Percentiles rank a stretch among this genome's conserved stretches.
These are phyloP conservation scores for Hypocrella siamensis DNA, from an alignment of 2,329 filamentous ascomycete genomes.

Conservation along the genomic window DNA sequence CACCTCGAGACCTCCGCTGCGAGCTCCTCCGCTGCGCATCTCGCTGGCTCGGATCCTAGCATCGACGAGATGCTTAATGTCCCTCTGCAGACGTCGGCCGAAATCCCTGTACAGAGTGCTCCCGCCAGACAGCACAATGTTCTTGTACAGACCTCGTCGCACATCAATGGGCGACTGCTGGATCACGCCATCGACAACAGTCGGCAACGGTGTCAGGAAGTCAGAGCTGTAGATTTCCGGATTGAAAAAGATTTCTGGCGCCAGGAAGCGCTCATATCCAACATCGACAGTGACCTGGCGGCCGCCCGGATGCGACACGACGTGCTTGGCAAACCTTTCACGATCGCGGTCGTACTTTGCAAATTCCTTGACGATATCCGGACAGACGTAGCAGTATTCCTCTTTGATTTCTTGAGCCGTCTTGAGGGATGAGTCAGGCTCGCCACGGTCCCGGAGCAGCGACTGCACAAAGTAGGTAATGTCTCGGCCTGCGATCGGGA, in stretches of 20 bases:
- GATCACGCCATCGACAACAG: constrained; percentile 90
- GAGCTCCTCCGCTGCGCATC: constrained; percentile 77
- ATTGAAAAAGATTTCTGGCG: constrained; percentile 99
- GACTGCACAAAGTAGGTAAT: constrained; percentile 99
- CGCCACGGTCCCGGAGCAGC: constrained; percentile 84
- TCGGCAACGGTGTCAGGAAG: constrained; percentile 87
- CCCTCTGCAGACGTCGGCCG: constrained; percentile 83
- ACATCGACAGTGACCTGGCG: constrained; percentile 77
- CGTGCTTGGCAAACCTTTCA: constrained; percentile 80
- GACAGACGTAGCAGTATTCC: constrained; percentile 95
- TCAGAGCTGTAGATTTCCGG: constrained; percentile 99
- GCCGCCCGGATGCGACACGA: constrained; percentile 72
- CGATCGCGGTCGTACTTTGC: constrained; percentile 85
- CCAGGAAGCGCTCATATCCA: constrained; percentile 94
- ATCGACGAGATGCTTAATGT: constrained; percentile 93
- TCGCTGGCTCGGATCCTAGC: constrained; percentile 86
- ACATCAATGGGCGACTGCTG: constrained; percentile 97
- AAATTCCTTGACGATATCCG: constrained; percentile 98
- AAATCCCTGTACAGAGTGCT: constrained; percentile 99
- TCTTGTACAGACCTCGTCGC: constrained; percentile 94
- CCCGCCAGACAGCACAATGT: constrained; percentile 94
- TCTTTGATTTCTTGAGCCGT: constrained; percentile 98
- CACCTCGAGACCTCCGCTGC: constrained; percentile 86
- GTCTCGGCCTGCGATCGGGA: constrained; percentile 92
- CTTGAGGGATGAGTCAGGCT: constrained; percentile 92